phyloP scores from a whole-genome alignment of 768 basidiomycete genomes.

The Boletus insuetus region DNA sequence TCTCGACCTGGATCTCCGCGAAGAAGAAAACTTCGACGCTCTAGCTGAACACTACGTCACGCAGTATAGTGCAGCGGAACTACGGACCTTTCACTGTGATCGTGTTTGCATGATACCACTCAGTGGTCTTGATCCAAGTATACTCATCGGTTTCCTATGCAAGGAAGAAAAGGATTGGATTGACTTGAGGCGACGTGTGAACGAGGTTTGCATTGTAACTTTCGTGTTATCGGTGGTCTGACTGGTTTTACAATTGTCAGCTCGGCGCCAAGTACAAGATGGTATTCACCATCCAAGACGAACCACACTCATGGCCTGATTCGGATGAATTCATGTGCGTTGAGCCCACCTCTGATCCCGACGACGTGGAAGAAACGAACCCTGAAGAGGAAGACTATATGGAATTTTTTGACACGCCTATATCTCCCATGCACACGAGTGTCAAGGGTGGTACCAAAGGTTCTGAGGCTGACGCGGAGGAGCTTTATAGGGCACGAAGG shows the following conservation, averaged over 20 bases:
- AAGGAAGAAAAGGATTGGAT: constrained; percentile 82
- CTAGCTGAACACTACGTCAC: constrained; percentile 62
- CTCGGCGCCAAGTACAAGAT: constrained; percentile 52
- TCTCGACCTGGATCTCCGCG: constrained; percentile 38
- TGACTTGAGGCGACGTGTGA: constrained; percentile 71
- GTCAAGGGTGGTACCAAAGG: constrained; percentile 40
- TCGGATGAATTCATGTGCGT: constrained; percentile 72
- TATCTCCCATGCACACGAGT: constrained; percentile 39
- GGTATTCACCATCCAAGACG: constrained; percentile 86
- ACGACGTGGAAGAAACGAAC: constrained; percentile 67
- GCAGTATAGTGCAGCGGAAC: constrained; percentile 69
- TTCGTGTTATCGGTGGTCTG: background rate
- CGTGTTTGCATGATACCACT: constrained; percentile 93
- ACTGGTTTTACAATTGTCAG: constrained; percentile 7
- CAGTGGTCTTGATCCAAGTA: constrained; percentile 89
- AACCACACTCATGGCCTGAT: constrained; percentile 81
- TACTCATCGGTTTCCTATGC: constrained; percentile 92
- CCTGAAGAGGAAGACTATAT: constrained; percentile 47
- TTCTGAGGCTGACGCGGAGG: constrained; percentile 65
- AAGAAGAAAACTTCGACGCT: constrained; percentile 37
- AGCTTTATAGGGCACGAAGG: constrained; percentile 51
- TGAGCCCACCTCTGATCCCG: constrained; percentile 78
- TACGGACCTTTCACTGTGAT: constrained; percentile 96
- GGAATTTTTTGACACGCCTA: constrained; percentile 52
- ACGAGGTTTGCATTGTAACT: constrained; percentile 52